A percentile compares a stretch with the other conserved stretches of the same genome.
phyloP scores from a whole-genome alignment of 352 stramenopile genomes.

The Globisporangium rhizosaccharum region DNA sequence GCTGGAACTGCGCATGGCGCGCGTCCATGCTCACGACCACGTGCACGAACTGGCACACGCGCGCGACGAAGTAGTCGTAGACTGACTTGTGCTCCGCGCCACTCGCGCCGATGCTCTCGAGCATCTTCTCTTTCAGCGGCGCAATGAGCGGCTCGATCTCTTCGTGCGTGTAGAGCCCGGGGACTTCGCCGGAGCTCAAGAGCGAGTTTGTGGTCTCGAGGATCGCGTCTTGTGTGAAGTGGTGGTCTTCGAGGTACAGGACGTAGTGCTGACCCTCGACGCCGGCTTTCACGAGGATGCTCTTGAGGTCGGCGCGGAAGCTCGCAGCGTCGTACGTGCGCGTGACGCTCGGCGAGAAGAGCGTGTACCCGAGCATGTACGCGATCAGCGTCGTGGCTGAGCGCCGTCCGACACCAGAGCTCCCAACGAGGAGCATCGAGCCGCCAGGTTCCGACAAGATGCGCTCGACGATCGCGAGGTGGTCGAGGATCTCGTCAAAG shows the following conservation, averaged over 20 bases:
- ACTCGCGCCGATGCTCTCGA: slow-evolving; percentile 61
- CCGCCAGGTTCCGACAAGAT: slow-evolving; percentile 82
- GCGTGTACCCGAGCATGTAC: slow-evolving; percentile 87
- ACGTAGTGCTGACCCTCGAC: slow-evolving; percentile 84
- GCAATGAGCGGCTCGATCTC: slow-evolving; percentile 91
- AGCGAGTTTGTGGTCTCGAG: slow-evolving; percentile 92
- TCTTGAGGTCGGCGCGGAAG: slow-evolving; percentile 90
- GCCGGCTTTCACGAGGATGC: slow-evolving; percentile 74
- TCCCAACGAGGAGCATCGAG: slow-evolving; percentile 88
- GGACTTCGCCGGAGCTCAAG: slow-evolving; percentile 89
- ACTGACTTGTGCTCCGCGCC: slow-evolving; percentile 67
- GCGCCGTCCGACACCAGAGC: slow-evolving; percentile 83
- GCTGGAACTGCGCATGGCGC: slow-evolving; percentile 63
- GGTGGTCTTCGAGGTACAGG: slow-evolving; percentile 92
- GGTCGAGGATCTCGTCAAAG: slow-evolving; percentile 90
- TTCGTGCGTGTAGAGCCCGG: slow-evolving; percentile 91
- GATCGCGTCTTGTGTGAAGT: slow-evolving; percentile 87
- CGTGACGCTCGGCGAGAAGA: slow-evolving; percentile 79
- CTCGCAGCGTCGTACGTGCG: slow-evolving; percentile 62
- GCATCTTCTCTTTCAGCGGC: slow-evolving; percentile 87
- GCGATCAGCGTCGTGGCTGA: slow-evolving; percentile 80
- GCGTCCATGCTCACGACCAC: slow-evolving; percentile 79
- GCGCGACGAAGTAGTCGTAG: slow-evolving; percentile 92
- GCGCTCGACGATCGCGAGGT: slow-evolving; percentile 88
- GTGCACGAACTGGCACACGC: slow-evolving; percentile 88